phyloP scores from a whole-genome alignment of 768 basidiomycete species.

The Kwoniella bestiolae region DNA sequence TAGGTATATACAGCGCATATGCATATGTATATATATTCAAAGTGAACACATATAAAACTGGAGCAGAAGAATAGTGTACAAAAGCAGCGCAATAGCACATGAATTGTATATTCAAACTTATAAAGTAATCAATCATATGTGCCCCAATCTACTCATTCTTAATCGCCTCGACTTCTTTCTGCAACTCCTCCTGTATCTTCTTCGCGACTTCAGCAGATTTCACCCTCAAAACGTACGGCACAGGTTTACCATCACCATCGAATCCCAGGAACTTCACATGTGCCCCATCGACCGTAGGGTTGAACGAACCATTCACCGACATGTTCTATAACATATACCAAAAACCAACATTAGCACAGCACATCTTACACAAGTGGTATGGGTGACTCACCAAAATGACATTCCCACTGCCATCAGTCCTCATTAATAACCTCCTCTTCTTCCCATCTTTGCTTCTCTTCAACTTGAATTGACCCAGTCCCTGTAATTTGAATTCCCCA shows the following conservation, averaged over 20 bases:
- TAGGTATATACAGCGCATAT: too few relatives aligned
- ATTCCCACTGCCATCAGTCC: conserved; percentile 41
- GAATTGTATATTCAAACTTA: neutral
- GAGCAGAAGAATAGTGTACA: too few relatives aligned
- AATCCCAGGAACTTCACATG: conserved; percentile 46
- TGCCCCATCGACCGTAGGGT: conserved; percentile 30
- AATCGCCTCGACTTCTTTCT: conserved; percentile 60
- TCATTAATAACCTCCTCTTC: conserved; percentile 46
- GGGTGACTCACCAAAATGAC: conserved; percentile 40
- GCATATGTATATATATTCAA: too few relatives aligned
- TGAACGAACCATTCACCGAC: conserved; percentile 28
- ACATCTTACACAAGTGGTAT: neutral
- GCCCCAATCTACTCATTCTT: conserved; percentile 8
- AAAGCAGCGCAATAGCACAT: too few relatives aligned
- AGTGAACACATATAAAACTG: too few relatives aligned
- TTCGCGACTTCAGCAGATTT: conserved; percentile 37
- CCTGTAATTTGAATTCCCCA: conserved; percentile 29
- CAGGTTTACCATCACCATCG: conserved; percentile 42
- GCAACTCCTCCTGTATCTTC: conserved; percentile 55
- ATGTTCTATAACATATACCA: conserved; percentile 37
- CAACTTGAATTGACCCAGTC: conserved; percentile 40
- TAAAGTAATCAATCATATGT: too few relatives aligned
- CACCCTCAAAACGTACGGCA: conserved; percentile 34
- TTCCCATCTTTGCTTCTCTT: conserved; percentile 34
- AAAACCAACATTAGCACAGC: too few relatives aligned